Evolutionary conservation across 2,329 filamentous ascomycete genomes (phyloP).

Genomic region (Tolypocladium amazonense): DNA sequence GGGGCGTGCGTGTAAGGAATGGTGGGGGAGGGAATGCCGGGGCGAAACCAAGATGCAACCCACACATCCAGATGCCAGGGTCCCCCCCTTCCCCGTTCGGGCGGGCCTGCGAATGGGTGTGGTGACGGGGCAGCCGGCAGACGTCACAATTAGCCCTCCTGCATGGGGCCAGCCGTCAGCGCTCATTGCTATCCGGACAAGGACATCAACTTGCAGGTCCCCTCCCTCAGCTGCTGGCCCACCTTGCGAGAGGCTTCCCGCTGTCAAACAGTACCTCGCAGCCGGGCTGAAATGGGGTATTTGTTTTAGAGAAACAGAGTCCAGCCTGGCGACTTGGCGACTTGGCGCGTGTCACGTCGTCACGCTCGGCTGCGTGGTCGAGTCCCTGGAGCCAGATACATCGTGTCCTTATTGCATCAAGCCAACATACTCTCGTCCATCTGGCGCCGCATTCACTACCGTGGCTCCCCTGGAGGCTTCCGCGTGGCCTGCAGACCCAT

Average conservation of each 20-base stretch:
- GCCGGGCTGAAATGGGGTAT: too few relatives aligned
- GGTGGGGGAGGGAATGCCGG: background rate
- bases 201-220: background rate
- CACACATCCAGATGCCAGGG: background rate
- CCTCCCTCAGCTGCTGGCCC: background rate
- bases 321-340: background rate
- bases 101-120: background rate
- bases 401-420: background rate
- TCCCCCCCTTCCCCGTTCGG: background rate
- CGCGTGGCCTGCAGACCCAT: background rate
- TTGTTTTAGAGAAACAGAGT: background rate
- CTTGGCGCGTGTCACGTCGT: background rate
- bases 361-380: background rate
- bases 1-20: background rate
- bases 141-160: background rate
- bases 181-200: background rate
- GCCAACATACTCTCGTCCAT: background rate
- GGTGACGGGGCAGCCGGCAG: background rate
- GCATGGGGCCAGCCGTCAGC: background rate
- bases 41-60: background rate
- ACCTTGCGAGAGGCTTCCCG: background rate
- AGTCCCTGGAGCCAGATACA: background rate
- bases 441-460: background rate
- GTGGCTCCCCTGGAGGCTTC: background rate
- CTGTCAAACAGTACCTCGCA: background rate